Percentiles rank a stretch among this genome's conserved stretches.
Evolutionary conservation across 495 filamentous ascomycete species (phyloP).

Genomic region (Ramalina intermedia): DNA sequence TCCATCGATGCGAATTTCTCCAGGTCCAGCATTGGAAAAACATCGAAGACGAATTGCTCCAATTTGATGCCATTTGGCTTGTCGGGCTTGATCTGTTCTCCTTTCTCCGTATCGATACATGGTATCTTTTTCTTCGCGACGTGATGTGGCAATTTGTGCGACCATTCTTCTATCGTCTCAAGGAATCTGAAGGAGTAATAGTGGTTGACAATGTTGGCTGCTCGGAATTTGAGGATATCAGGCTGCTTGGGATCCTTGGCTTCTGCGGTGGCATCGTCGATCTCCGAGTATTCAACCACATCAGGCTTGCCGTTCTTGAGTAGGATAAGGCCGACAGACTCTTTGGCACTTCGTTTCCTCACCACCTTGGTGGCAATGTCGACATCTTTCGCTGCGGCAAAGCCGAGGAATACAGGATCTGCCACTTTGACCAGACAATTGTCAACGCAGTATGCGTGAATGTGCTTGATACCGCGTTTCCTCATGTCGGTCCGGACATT

Average conservation of each 20-base stretch:
- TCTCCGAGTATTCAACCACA: slow-evolving; percentile 98
- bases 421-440: slow-evolving; percentile 98
- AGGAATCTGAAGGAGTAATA: slow-evolving; percentile 96
- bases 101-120: slow-evolving; percentile 58
- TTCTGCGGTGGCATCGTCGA: slow-evolving; percentile 73
- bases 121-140: slow-evolving; percentile 98
- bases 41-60: slow-evolving; percentile 98
- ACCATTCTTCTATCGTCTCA: slow-evolving; percentile 75
- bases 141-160: slow-evolving; percentile 80
- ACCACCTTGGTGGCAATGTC: slow-evolving; percentile 98
- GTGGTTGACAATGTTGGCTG: slow-evolving; percentile 99
- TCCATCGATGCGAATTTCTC: slow-evolving; percentile 90
- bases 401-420: slow-evolving; percentile 91
- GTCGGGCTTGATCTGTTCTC: slow-evolving; percentile 69
- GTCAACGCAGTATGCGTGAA: slow-evolving; percentile 96
- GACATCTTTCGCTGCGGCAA: slow-evolving; percentile 73
- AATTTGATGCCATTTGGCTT: slow-evolving; percentile 98
- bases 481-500: slow-evolving; percentile 81
- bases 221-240: slow-evolving; percentile 81
- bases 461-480: slow-evolving; percentile 78
- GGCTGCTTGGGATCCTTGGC: slow-evolving; percentile 75
- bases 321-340: slow-evolving; percentile 90
- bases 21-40: slow-evolving; percentile 80
- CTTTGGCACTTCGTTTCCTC: slow-evolving; percentile 91
- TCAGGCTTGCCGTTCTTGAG: slow-evolving; percentile 92